phyloP scores from a whole-genome alignment of 2,329 filamentous ascomycete species.

The Paraphaeosphaeria minitans region DNA sequence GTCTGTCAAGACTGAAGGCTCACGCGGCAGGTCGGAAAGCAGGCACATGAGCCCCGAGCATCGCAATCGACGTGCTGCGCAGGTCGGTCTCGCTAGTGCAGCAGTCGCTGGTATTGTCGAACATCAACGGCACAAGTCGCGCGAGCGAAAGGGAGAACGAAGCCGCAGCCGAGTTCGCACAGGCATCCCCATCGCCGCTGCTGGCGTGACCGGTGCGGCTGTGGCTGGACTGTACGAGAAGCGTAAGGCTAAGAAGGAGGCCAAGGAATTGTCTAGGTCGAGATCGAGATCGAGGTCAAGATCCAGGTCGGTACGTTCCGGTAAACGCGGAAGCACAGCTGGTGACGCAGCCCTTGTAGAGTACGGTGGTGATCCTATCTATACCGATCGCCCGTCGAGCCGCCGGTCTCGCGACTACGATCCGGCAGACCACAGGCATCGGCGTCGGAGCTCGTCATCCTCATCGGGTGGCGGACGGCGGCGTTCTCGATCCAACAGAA shows the following conservation, averaged over 20 bases:
- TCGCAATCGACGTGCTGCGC: conserved; percentile 63
- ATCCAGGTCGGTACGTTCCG: conserved; percentile 53
- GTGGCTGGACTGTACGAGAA: conserved; percentile 67
- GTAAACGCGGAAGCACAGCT: conserved; percentile 50
- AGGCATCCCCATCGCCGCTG: conserved; percentile 64
- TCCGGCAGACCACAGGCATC: conserved; percentile 49
- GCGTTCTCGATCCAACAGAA: conserved; percentile 41
- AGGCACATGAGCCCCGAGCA: conserved; percentile 52
- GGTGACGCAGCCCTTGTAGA: conserved; percentile 63
- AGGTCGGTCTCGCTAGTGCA: conserved; percentile 66
- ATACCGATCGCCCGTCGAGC: conserved; percentile 58
- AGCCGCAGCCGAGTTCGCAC: conserved; percentile 62
- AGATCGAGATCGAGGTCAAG: conserved; percentile 49
- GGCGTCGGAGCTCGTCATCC: conserved; percentile 50
- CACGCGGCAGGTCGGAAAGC: conserved; percentile 47
- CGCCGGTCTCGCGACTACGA: conserved; percentile 43
- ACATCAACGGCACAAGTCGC: conserved; percentile 62
- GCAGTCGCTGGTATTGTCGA: conserved; percentile 67
- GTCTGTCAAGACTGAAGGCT: conserved; percentile 32
- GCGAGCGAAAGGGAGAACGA: conserved; percentile 57
- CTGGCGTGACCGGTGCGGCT: conserved; percentile 65
- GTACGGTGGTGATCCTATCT: conserved; percentile 67
- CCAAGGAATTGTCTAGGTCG: conserved; percentile 52
- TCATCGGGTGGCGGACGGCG: conserved; percentile 48
- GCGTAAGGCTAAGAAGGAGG: conserved; percentile 64